Evolutionary conservation across 2,329 filamentous ascomycete species (phyloP).

Genomic region (Trichoderma citrinoviride): DNA sequence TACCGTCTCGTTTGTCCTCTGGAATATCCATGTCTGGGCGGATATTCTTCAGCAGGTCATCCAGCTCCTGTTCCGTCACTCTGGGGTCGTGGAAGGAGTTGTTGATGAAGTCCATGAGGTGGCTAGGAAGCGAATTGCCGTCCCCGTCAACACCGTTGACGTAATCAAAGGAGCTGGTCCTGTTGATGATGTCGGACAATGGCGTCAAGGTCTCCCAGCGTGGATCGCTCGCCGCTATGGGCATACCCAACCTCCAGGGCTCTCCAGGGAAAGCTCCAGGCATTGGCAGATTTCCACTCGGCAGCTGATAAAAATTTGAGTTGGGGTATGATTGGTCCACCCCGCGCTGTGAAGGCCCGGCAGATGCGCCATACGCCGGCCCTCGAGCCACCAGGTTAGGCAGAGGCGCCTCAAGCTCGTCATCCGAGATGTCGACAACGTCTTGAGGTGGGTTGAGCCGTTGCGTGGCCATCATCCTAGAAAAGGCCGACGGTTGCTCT

Average conservation of each 20-base stretch:
- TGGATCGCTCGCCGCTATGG: background rate
- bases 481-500: constrained; percentile 16
- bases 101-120: constrained; percentile 36
- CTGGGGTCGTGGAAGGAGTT: constrained; percentile 39
- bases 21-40: constrained; percentile 66
- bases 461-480: constrained; percentile 22
- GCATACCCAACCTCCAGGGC: background rate
- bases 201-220: constrained; percentile 8
- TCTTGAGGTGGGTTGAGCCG: constrained; percentile 18
- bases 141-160: constrained; percentile 34
- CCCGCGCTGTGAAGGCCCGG: background rate
- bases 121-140: constrained; percentile 38
- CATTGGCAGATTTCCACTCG: background rate
- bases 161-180: constrained; percentile 40
- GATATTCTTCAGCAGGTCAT: constrained; percentile 69
- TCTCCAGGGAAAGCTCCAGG: constrained; percentile 4
- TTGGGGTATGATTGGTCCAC: background rate
- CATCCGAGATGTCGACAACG: background rate
- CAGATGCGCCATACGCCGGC: too few species aligned
- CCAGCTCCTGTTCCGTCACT: constrained; percentile 60
- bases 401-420: background rate
- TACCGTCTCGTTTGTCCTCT: constrained; percentile 61
- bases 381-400: background rate
- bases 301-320: background rate
- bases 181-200: constrained; percentile 39